A percentile compares a stretch with the other conserved stretches of the same genome.
Evolutionary conservation across 306 rosid genomes (phyloP).

Genomic region (Astragalus membranaceus): DNA sequence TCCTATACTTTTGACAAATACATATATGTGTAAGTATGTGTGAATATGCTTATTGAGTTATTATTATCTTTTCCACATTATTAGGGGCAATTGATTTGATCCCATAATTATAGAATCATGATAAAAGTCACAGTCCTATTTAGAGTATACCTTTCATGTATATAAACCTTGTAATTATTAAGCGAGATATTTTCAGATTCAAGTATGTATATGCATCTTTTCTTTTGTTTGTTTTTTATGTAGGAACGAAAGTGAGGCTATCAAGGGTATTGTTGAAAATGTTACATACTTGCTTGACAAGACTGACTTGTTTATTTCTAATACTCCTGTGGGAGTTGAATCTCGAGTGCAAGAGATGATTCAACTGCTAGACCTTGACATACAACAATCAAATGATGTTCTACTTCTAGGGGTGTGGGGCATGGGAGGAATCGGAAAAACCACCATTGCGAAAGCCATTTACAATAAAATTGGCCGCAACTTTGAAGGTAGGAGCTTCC

Average conservation of each 20-base stretch:
- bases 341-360: background rate
- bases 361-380: too few relatives aligned
- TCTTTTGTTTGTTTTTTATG: background rate
- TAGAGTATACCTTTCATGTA: too few relatives aligned
- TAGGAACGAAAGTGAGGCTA: background rate
- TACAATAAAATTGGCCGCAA: background rate
- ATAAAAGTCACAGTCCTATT: too few relatives aligned
- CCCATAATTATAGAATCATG: too few relatives aligned
- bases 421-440: background rate
- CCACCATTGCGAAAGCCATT: background rate
- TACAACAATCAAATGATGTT: background rate
- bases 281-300: background rate
- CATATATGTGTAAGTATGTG: background rate
- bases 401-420: background rate
- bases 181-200: too few relatives aligned
- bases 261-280: background rate
- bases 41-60: background rate
- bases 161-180: too few relatives aligned
- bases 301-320: background rate
- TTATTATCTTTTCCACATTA: too few relatives aligned
- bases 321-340: background rate
- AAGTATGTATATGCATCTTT: background rate
- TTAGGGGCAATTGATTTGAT: too few relatives aligned
- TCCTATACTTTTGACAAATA: background rate
- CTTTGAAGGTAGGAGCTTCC: background rate